phyloP scores from a whole-genome alignment of 768 basidiomycete genomes.

The Gloeostereum incarnatum region DNA sequence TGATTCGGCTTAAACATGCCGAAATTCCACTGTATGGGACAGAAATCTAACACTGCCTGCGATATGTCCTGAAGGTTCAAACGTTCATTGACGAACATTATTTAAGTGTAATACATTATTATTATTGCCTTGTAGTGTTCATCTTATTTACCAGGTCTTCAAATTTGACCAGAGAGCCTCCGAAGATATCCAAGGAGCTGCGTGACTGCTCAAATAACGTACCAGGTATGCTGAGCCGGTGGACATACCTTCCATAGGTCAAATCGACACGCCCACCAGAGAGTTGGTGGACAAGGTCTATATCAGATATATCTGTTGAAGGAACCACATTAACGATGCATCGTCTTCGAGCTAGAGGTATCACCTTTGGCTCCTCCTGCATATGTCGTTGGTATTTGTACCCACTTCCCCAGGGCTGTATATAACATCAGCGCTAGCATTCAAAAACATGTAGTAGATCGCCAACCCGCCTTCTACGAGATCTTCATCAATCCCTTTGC shows the following conservation, averaged over 20 bases:
- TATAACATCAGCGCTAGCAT: constrained; percentile 7
- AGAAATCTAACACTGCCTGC: too few species aligned
- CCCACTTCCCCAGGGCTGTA: constrained; percentile 86
- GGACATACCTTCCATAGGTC: constrained; percentile 25
- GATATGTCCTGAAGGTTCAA: too few species aligned
- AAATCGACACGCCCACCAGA: constrained; percentile 71
- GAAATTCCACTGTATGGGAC: too few species aligned
- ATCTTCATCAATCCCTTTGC: constrained; percentile 90
- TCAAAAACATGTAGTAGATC: not conserved
- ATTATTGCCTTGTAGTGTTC: constrained; percentile 17
- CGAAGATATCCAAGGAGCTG: constrained; percentile 53
- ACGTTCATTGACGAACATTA: not conserved
- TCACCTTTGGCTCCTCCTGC: constrained; percentile 92
- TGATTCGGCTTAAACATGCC: too few species aligned
- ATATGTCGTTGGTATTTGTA: constrained; percentile 86
- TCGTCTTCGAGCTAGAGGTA: not conserved
- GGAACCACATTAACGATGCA: not conserved
- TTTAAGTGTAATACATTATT: too few species aligned
- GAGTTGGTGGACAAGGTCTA: constrained; percentile 70
- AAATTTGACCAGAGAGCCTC: constrained; percentile 42
- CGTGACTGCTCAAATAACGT: not conserved
- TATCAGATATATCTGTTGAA: constrained; percentile 67
- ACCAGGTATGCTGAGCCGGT: not conserved
- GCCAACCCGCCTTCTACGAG: constrained; percentile 62
- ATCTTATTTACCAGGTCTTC: constrained; percentile 31